Percentiles rank a stretch among this genome's conserved stretches.
phyloP scores from a whole-genome alignment of 257 asterid genomes.

The Solanum neorickii region DNA sequence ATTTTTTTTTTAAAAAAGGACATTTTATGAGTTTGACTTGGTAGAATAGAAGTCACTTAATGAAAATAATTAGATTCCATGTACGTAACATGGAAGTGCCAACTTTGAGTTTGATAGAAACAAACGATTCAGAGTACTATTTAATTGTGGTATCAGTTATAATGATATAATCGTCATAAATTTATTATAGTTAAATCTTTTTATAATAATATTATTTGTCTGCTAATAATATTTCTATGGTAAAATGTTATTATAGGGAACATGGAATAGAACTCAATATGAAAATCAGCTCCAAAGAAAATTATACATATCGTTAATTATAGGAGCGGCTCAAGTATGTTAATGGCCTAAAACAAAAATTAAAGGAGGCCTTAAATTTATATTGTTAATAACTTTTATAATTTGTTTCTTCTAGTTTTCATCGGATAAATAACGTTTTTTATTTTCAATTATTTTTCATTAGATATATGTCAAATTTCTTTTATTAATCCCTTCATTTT shows the following conservation, averaged over 20 bases:
- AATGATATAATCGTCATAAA: no score
- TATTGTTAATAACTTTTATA: no score
- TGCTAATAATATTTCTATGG: no score
- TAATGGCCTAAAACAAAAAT: no score
- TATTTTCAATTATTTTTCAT: no score
- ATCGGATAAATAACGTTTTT: no score
- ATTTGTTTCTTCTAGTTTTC: no score
- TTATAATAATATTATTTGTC: background rate
- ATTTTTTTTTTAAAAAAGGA: background rate
- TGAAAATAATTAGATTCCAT: background rate
- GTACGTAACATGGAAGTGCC: background rate
- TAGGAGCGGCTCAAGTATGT: no score
- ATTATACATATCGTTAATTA: no score
- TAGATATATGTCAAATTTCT: no score
- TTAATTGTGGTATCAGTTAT: background rate
- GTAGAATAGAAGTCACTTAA: background rate
- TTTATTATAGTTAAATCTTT: background rate
- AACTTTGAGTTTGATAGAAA: background rate
- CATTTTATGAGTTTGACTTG: background rate
- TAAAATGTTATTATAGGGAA: background rate
- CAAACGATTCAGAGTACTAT: background rate
- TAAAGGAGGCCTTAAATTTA: no score
- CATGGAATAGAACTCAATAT: background rate
- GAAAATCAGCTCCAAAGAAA: background rate
- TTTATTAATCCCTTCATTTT: no score